These are phyloP conservation scores for Ogataea pini DNA, from an alignment of 805 yeast genomes.

Conservation along the genomic window DNA sequence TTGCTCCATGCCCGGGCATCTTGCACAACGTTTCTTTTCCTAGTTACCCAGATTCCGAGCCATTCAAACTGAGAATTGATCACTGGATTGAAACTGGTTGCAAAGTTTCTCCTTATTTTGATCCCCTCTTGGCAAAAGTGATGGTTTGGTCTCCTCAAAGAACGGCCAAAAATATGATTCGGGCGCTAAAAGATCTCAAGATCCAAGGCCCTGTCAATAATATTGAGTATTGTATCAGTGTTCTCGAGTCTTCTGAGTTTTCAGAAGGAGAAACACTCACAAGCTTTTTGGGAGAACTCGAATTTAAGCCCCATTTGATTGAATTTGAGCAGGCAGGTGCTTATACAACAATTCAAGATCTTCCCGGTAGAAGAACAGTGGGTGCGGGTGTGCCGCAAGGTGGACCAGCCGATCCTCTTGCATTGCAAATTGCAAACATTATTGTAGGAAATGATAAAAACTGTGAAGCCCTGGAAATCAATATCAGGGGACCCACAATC, in stretches of 20 bases:
- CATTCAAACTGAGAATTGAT: conserved; percentile 82
- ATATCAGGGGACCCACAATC: conserved; percentile 83
- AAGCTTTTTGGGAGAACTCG: conserved; percentile 76
- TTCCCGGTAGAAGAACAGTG: conserved; percentile 86
- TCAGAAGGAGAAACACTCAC: conserved; percentile 80
- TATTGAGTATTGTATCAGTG: conserved; percentile 81
- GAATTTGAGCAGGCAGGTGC: conserved; percentile 90
- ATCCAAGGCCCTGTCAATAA: conserved; percentile 88
- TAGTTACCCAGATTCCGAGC: conserved; percentile 11
- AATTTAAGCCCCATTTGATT: conserved; percentile 77
- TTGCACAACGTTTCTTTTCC: conserved; percentile 84
- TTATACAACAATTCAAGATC: conserved; percentile 94
- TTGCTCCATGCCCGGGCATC: conserved; percentile 95
- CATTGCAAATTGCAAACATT: conserved; percentile 85
- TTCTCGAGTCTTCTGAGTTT: conserved; percentile 82
- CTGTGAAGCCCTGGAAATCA: conserved; percentile 89
- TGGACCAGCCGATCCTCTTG: conserved; percentile 94
- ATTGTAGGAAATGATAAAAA: conserved; percentile 81
- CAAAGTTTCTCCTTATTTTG: conserved; percentile 85
- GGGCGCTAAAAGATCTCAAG: conserved; percentile 80
- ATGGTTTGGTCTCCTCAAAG: conserved; percentile 92
- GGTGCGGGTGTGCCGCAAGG: conserved; percentile 96
- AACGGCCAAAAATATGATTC: conserved; percentile 73
- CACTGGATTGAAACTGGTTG: conserved; percentile 93
- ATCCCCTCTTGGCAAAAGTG: conserved; percentile 93